Evolutionary conservation across 805 yeast genomes (phyloP).

Genomic region (Ascoidea tarda): DNA sequence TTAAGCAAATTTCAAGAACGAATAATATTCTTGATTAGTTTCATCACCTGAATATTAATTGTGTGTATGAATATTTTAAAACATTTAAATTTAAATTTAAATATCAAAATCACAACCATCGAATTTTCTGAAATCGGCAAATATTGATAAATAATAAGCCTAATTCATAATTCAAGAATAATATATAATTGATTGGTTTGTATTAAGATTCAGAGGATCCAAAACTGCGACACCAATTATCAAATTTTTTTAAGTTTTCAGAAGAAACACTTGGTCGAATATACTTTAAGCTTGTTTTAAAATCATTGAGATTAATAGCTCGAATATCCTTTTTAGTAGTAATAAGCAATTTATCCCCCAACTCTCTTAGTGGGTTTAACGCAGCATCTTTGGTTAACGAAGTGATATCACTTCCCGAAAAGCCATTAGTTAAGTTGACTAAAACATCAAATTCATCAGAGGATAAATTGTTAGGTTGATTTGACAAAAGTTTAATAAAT

Average conservation of each 20-base stretch:
- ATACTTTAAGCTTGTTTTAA: constrained; percentile 56
- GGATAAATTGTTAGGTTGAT: constrained; percentile 51
- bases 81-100: no score
- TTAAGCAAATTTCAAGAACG: no score
- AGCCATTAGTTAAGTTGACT: constrained; percentile 62
- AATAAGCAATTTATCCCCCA: constrained; percentile 71
- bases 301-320: constrained; percentile 64
- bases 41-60: no score
- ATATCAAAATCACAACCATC: no score
- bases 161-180: no score
- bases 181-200: no score
- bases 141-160: no score
- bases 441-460: constrained; percentile 49
- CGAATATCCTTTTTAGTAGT: constrained; percentile 67
- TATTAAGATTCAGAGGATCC: constrained; percentile 83
- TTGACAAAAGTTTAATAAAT: constrained; percentile 47
- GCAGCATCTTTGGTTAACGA: constrained; percentile 96
- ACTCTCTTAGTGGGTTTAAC: constrained; percentile 86
- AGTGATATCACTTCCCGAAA: constrained; percentile 89
- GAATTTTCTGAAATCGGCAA: no score
- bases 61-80: no score
- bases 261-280: constrained; percentile 82
- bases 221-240: constrained; percentile 76
- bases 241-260: constrained; percentile 67
- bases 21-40: no score